phyloP scores from a whole-genome alignment of 352 stramenopile species.

The Aphanomyces invadans region DNA sequence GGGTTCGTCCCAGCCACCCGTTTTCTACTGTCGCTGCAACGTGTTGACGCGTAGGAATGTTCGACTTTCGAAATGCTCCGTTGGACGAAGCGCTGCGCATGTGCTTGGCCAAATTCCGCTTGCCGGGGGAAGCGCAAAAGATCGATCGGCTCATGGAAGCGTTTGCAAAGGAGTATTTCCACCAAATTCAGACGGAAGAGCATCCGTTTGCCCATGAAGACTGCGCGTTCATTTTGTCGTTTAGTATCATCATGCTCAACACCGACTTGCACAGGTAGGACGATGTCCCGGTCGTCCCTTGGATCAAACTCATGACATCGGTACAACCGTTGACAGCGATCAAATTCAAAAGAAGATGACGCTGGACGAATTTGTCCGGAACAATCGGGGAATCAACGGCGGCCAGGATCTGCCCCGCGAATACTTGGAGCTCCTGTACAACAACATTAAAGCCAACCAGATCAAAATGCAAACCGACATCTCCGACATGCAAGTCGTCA shows the following conservation, averaged over 20 bases:
- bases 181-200: constrained; percentile 32
- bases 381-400: constrained; percentile 81
- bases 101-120: constrained; percentile 92
- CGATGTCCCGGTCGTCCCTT: not conserved
- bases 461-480: constrained; percentile 87
- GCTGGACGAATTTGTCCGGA: constrained; percentile 77
- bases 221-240: constrained; percentile 94
- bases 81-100: constrained; percentile 89
- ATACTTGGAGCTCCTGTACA: constrained; percentile 69
- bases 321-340: too few relatives aligned
- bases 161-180: constrained; percentile 91
- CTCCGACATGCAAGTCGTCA: constrained; percentile 42
- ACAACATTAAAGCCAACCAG: constrained; percentile 73
- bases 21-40: too few relatives aligned
- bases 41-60: constrained; percentile 43
- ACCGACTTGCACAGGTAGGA: constrained; percentile 93
- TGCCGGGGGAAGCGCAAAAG: constrained; percentile 97
- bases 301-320: too few relatives aligned
- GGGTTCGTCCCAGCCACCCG: constrained; percentile 65
- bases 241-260: constrained; percentile 99
- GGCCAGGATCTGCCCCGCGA: constrained; percentile 62
- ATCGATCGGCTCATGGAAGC: constrained; percentile 97
- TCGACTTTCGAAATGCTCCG: constrained; percentile 87
- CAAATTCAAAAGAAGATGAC: constrained; percentile 87
- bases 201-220: constrained; percentile 83